phyloP scores from a whole-genome alignment of 2,329 filamentous ascomycete species.

The Pezicula rhizophila region DNA sequence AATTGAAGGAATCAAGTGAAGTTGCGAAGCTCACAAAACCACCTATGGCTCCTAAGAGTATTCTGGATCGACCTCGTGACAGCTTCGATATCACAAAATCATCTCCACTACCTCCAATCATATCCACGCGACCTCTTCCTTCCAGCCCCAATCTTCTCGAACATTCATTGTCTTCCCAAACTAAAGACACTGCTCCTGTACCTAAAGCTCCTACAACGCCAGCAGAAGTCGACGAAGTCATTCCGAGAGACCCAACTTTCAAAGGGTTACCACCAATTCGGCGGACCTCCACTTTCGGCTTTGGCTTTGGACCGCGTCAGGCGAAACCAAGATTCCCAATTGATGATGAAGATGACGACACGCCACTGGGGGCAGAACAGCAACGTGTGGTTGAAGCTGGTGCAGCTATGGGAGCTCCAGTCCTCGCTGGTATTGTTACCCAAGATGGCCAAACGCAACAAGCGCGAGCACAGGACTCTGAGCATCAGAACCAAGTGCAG shows the following conservation, averaged over 20 bases:
- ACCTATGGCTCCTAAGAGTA: not conserved
- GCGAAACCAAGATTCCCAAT: slow-evolving; percentile 21
- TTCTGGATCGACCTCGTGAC: slow-evolving; percentile 4
- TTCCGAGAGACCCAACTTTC: slow-evolving; percentile 30
- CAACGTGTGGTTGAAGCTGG: not conserved
- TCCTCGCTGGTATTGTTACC: no score
- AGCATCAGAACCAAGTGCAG: not conserved
- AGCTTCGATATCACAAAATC: slow-evolving; percentile 2
- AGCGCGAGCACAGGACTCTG: not conserved
- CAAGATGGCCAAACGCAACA: not conserved
- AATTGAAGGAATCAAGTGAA: not conserved
- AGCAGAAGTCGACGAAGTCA: slow-evolving; percentile 4
- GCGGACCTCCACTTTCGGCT: slow-evolving; percentile 49
- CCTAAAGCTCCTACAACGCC: not conserved
- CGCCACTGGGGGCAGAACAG: not conserved
- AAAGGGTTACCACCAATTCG: slow-evolving; percentile 53
- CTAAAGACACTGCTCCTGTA: not conserved
- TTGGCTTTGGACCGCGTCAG: slow-evolving; percentile 27
- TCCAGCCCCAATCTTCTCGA: slow-evolving; percentile 9
- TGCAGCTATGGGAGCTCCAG: not conserved
- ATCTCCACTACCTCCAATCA: slow-evolving; percentile 5
- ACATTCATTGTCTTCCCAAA: not conserved
- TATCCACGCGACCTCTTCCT: slow-evolving; percentile 16
- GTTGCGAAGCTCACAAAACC: not conserved
- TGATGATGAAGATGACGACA: slow-evolving; percentile 20